phyloP scores from a whole-genome alignment of 2,329 filamentous ascomycete species.

The Aspergillus piperis region DNA sequence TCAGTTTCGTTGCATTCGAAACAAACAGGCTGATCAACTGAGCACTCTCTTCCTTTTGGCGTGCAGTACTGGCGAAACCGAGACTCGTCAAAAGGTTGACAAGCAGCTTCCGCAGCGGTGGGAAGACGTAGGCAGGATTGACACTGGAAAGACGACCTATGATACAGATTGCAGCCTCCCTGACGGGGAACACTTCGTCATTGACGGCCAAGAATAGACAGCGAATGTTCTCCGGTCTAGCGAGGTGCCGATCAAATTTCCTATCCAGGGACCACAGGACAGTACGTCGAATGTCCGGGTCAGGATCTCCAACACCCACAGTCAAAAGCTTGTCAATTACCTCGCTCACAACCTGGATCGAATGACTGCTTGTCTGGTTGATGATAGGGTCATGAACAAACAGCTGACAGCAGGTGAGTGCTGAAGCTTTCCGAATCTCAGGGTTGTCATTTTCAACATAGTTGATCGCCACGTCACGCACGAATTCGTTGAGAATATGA shows the following conservation, averaged over 20 bases:
- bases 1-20: conserved; percentile 85
- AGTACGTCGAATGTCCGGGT: conserved; percentile 83
- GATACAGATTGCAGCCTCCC: conserved; percentile 93
- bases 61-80: conserved; percentile 89
- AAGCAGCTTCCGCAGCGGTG: conserved; percentile 88
- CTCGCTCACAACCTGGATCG: conserved; percentile 94
- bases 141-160: conserved; percentile 88
- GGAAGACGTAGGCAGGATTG: conserved; percentile 97
- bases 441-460: conserved; percentile 96
- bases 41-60: conserved; percentile 95
- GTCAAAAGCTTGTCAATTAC: conserved; percentile 96
- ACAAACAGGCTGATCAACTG: conserved; percentile 90
- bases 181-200: conserved; percentile 87
- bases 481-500: conserved; percentile 96
- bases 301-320: conserved; percentile 88
- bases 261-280: conserved; percentile 87
- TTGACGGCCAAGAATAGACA: conserved; percentile 94
- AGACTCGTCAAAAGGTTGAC: conserved; percentile 96
- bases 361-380: conserved; percentile 95
- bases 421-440: conserved; percentile 89
- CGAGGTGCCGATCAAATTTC: conserved; percentile 94
- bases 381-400: conserved; percentile 97
- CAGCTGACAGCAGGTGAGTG: conserved; percentile 94
- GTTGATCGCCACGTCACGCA: conserved; percentile 95
- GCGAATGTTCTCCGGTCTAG: conserved; percentile 94